Evolutionary conservation across 139 green algal species (phyloP).

Genomic region (Ettlia oleoabundans): DNA sequence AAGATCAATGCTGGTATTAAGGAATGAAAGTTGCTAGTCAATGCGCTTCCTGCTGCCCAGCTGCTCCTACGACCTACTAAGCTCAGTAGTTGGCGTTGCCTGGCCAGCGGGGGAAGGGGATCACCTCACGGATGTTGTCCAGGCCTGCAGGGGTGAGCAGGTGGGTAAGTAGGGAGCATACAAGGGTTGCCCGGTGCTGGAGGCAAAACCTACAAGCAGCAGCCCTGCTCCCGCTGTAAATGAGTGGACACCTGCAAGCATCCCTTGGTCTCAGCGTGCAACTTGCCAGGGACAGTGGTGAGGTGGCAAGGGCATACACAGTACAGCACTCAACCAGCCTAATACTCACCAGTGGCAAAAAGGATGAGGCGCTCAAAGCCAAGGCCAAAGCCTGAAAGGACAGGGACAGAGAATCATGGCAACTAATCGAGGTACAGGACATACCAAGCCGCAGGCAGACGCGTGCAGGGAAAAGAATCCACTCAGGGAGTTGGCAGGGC

Average conservation of each 20-base stretch:
- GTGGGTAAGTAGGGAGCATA: neutral
- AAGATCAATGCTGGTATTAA: too few species aligned
- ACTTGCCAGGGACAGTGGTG: too few species aligned
- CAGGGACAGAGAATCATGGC: too few species aligned
- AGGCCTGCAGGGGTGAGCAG: conserved; percentile 58
- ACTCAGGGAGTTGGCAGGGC: too few species aligned
- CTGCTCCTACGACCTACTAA: neutral
- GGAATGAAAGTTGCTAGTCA: neutral
- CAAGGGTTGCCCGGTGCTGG: neutral
- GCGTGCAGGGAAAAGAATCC: too few species aligned
- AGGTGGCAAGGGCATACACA: neutral
- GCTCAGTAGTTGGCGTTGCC: conserved; percentile 83
- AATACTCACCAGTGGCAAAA: conserved; percentile 84
- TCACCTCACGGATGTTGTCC: conserved; percentile 99
- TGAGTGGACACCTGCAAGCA: too few species aligned
- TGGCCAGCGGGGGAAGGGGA: conserved; percentile 98
- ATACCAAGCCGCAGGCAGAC: too few species aligned
- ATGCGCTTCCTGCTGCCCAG: neutral
- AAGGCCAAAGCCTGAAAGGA: conserved; percentile 89
- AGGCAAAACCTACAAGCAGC: neutral
- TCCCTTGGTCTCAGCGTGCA: too few species aligned
- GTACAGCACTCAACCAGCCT: neutral
- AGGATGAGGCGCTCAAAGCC: conserved; percentile 98
- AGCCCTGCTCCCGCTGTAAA: too few species aligned
- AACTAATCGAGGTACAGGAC: neutral